These are phyloP conservation scores for Exophiala alcalophila DNA, from an alignment of 2,329 filamentous ascomycete genomes.

Conservation along the genomic window DNA sequence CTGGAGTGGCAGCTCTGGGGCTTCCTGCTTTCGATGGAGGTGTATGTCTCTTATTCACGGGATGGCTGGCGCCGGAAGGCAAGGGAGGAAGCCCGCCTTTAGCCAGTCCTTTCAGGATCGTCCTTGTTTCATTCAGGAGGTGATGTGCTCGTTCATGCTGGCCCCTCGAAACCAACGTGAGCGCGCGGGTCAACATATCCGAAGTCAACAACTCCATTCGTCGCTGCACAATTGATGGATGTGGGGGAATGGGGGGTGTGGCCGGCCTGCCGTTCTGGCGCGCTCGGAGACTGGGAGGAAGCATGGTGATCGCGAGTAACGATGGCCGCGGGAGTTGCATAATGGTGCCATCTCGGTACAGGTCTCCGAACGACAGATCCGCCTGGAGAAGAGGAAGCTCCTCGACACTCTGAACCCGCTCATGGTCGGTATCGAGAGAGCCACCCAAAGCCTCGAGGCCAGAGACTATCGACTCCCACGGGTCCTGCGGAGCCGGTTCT, in stretches of 20 bases:
- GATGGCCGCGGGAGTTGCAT: constrained; percentile 86
- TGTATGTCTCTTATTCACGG: constrained; percentile 39
- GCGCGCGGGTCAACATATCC: constrained; percentile 90
- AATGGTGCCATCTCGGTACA: constrained; percentile 80
- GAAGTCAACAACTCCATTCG: constrained; percentile 97
- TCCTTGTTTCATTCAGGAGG: constrained; percentile 85
- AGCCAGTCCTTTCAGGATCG: constrained; percentile 90
- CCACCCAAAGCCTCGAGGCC: constrained; percentile 90
- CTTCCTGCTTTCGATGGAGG: constrained; percentile 38
- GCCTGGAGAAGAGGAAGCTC: constrained; percentile 94
- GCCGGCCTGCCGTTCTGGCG: constrained; percentile 51
- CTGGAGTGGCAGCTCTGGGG: constrained; percentile 38
- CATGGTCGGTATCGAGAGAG: constrained; percentile 79
- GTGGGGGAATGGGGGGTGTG: constrained; percentile 87
- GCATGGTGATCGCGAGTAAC: constrained; percentile 90
- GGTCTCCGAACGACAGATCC: constrained; percentile 88
- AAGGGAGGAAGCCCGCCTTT: constrained; percentile 93
- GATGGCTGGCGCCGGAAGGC: constrained; percentile 57
- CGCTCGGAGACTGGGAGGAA: constrained; percentile 65
- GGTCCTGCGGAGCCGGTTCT: constrained; percentile 84
- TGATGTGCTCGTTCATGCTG: constrained; percentile 94
- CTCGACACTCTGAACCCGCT: constrained; percentile 79
- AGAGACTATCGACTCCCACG: constrained; percentile 96
- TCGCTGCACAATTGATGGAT: constrained; percentile 90
- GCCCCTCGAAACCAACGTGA: constrained; percentile 84